A percentile compares a stretch with the other conserved stretches of the same genome.
These are phyloP conservation scores for Colletotrichum orchidophilum DNA, from an alignment of 2,329 filamentous ascomycete genomes.

Conservation along the genomic window DNA sequence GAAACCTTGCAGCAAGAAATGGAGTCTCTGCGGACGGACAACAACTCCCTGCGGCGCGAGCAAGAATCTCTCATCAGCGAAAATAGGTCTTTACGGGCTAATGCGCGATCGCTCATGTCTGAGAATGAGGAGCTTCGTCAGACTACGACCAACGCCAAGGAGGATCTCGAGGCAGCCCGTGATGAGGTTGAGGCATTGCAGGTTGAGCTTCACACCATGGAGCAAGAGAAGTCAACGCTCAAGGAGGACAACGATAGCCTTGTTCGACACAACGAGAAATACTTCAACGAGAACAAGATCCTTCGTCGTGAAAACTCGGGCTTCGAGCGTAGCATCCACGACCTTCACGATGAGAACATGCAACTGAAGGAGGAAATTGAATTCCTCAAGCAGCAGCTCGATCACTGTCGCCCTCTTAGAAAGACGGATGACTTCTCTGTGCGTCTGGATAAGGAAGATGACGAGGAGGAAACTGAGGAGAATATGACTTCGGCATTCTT, in stretches of 20 bases:
- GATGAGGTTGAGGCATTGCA: slow-evolving; percentile 52
- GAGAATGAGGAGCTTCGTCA: slow-evolving; percentile 56
- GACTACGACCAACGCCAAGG: slow-evolving; percentile 49
- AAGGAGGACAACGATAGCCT: slow-evolving; percentile 61
- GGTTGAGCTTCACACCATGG: slow-evolving; percentile 48
- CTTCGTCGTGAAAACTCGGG: slow-evolving; percentile 57
- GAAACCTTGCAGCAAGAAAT: slow-evolving; percentile 50
- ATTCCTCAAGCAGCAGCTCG: slow-evolving; percentile 55
- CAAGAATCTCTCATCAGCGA: slow-evolving; percentile 54
- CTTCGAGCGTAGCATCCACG: slow-evolving; percentile 56
- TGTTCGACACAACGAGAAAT: slow-evolving; percentile 64
- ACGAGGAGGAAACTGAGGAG: slow-evolving; percentile 45
- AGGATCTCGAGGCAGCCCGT: slow-evolving; percentile 52
- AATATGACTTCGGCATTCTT: slow-evolving; percentile 70
- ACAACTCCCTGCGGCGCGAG: slow-evolving; percentile 51
- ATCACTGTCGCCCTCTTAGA: slow-evolving; percentile 50
- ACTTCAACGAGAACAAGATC: slow-evolving; percentile 63
- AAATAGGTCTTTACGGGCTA: slow-evolving; percentile 55
- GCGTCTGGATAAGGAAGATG: slow-evolving; percentile 43
- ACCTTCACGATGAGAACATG: slow-evolving; percentile 56
- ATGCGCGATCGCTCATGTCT: slow-evolving; percentile 50
- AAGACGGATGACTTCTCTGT: slow-evolving; percentile 47
- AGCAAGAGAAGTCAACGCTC: slow-evolving; percentile 56
- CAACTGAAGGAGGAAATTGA: slow-evolving; percentile 59
- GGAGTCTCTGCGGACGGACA: slow-evolving; percentile 53